A percentile compares a stretch with the other conserved stretches of the same genome.
These are phyloP conservation scores for Phalaenopsis hybrid DNA, from an alignment of 116 monocot species.

Conservation along the genomic window DNA sequence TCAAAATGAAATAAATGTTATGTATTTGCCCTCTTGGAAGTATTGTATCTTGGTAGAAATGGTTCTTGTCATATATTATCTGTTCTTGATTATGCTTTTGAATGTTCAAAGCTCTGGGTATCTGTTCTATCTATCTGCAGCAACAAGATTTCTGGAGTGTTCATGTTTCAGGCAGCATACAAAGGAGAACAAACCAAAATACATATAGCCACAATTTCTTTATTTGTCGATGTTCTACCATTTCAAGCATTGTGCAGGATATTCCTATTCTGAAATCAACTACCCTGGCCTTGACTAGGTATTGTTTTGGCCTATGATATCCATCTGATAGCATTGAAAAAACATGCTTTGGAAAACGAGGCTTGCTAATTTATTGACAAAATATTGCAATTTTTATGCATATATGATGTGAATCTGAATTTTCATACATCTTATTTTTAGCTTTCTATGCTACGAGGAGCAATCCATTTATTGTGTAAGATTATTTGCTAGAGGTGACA, in stretches of 20 bases:
- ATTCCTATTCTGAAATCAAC: constrained; percentile 40
- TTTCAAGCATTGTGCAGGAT: constrained; percentile 24
- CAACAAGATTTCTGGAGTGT: constrained; percentile 26
- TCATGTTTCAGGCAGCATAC: constrained; percentile 27
- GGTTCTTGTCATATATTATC: too few species aligned
- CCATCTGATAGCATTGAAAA: not conserved
- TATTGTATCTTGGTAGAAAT: too few species aligned
- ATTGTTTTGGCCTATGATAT: constrained; percentile 6
- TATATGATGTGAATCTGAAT: too few species aligned
- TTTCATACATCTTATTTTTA: not conserved
- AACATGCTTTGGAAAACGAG: not conserved
- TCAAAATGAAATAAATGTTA: too few species aligned
- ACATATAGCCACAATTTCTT: constrained; percentile 21
- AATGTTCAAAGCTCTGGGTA: not conserved
- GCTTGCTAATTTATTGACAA: not conserved
- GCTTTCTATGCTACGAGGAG: not conserved
- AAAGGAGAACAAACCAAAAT: constrained; percentile 10
- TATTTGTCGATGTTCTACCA: constrained; percentile 24
- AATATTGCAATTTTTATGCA: not conserved
- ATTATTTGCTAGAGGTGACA: too few species aligned
- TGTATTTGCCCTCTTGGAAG: too few species aligned
- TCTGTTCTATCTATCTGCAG: constrained; percentile 19
- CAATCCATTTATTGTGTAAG: too few species aligned
- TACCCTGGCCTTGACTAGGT: constrained; percentile 41
- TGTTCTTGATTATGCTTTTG: not conserved